These are phyloP conservation scores for Metschnikowia sp. DNA, from an alignment of 805 yeast species.

Conservation along the genomic window DNA sequence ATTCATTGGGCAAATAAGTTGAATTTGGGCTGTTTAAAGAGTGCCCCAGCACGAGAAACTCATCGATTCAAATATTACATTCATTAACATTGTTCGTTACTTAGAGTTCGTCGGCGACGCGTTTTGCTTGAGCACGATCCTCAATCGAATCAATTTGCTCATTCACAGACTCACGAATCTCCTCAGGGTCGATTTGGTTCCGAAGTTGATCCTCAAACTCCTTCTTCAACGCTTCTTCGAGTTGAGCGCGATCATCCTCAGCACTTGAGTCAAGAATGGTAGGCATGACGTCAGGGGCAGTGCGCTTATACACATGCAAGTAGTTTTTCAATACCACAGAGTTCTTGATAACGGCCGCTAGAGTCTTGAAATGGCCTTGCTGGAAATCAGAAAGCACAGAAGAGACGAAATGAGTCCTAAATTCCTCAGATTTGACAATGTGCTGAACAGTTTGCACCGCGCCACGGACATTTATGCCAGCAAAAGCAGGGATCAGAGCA, in stretches of 20 bases:
- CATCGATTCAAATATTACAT: neutral
- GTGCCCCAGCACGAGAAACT: neutral
- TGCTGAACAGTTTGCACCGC: slow-evolving; percentile 1
- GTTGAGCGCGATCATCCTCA: slow-evolving; percentile 1
- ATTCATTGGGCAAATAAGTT: no score
- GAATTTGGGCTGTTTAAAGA: no score
- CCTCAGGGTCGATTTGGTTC: slow-evolving; percentile 17
- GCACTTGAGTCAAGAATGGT: slow-evolving; percentile 6
- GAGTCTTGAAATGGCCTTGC: slow-evolving; percentile 3
- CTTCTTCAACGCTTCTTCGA: slow-evolving; percentile 7
- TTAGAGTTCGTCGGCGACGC: slow-evolving; percentile 9
- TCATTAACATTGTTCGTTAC: neutral
- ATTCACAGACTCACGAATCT: slow-evolving; percentile 20
- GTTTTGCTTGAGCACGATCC: neutral
- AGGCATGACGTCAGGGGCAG: slow-evolving; percentile 9
- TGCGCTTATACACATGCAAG: slow-evolving; percentile 29
- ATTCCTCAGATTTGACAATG: neutral
- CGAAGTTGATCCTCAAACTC: slow-evolving; percentile 5
- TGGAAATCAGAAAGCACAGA: slow-evolving; percentile 8
- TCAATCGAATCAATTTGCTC: slow-evolving; percentile 23
- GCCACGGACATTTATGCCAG: slow-evolving; percentile 16
- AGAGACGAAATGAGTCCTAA: neutral
- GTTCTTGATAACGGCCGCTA: neutral
- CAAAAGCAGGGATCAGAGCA: slow-evolving; percentile 21
- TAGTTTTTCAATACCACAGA: slow-evolving; percentile 18